Conservation (phyloP, 1,284 basidiomycete species). For the Pseudomicrostroma phylloplanum region DNA sequence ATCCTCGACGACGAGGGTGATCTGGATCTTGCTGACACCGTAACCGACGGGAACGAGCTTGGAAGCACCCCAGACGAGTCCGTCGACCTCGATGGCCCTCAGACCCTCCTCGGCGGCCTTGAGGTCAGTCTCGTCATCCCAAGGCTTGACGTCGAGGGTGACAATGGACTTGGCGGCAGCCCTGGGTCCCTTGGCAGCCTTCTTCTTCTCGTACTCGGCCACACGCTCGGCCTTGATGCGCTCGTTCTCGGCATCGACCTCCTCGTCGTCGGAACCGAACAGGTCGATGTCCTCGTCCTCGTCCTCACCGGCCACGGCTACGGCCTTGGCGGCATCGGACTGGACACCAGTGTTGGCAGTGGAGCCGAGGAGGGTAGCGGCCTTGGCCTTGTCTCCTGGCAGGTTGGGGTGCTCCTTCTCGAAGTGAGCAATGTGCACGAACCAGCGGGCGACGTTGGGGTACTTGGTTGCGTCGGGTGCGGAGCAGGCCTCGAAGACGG, state of each 20-base stretch:
- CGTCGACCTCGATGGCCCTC: conserved; percentile 79
- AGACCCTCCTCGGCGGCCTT: conserved; percentile 72
- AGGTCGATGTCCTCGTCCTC: conserved; percentile 90
- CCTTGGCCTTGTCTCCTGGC: conserved; percentile 46
- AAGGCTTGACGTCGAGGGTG: conserved; percentile 91
- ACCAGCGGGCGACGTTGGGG: conserved; percentile 86
- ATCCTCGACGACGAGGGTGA: conserved; percentile 92
- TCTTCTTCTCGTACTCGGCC: conserved; percentile 86
- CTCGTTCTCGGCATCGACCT: conserved; percentile 87
- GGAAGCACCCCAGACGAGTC: conserved; percentile 81
- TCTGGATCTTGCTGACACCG: conserved; percentile 85
- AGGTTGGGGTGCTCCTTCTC: conserved; percentile 43
- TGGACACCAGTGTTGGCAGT: conserved; percentile 22
- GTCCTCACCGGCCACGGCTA: conserved; percentile 58
- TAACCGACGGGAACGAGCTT: conserved; percentile 90
- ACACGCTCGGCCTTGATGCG: conserved; percentile 90
- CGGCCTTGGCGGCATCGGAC: conserved; percentile 53
- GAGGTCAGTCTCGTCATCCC: conserved; percentile 99
- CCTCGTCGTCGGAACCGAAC: conserved; percentile 80
- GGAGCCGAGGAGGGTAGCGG: conserved; percentile 34
- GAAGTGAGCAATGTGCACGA: conserved; percentile 56
- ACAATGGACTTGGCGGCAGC: conserved; percentile 69
- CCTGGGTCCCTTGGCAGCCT: conserved; percentile 72
- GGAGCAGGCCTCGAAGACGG: conserved; percentile 72
- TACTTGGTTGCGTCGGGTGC: conserved; percentile 58